These are phyloP conservation scores for Lojkania enalia DNA, from an alignment of 2,329 filamentous ascomycete species.

Conservation along the genomic window DNA sequence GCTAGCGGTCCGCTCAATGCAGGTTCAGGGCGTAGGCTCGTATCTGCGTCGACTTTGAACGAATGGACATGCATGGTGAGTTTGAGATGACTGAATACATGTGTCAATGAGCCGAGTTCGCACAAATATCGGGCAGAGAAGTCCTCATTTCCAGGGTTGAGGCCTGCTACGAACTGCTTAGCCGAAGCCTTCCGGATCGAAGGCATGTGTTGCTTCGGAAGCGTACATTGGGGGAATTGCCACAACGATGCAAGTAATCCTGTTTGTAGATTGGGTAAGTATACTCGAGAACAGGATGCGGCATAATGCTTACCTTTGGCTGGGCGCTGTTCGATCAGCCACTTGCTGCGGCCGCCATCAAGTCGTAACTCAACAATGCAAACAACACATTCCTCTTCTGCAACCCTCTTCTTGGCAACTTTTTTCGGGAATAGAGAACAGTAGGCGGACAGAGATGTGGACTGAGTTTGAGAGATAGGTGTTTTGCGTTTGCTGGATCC, in stretches of 20 bases:
- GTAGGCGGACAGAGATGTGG: constrained; percentile 27
- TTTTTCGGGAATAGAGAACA: constrained; percentile 43
- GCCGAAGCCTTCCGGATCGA: constrained; percentile 30
- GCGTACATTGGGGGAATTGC: constrained; percentile 39
- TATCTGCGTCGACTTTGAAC: constrained; percentile 22
- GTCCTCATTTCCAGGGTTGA: constrained; percentile 19
- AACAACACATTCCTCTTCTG: constrained; percentile 38
- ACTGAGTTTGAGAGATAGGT: constrained; percentile 5
- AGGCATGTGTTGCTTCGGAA: constrained; percentile 22
- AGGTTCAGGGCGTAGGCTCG: neutral
- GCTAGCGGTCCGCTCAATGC: constrained; percentile 15
- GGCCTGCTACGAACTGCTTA: constrained; percentile 22
- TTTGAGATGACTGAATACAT: constrained; percentile 42
- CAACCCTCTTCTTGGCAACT: constrained; percentile 37
- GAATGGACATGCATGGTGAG: constrained; percentile 41
- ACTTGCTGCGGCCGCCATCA: constrained; percentile 24
- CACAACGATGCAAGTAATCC: constrained; percentile 22
- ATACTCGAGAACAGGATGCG: neutral
- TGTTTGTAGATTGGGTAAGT: constrained; percentile 5
- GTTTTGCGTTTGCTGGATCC: constrained; percentile 31
- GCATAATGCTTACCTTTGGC: constrained; percentile 31
- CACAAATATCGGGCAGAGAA: too few species aligned
- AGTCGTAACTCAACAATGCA: constrained; percentile 32
- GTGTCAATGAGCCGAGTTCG: constrained; percentile 33
- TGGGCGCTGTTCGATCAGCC: constrained; percentile 42